Percentiles rank a stretch among this genome's conserved stretches.
phyloP scores from a whole-genome alignment of 768 basidiomycete species.

The Mycena epipterygia region DNA sequence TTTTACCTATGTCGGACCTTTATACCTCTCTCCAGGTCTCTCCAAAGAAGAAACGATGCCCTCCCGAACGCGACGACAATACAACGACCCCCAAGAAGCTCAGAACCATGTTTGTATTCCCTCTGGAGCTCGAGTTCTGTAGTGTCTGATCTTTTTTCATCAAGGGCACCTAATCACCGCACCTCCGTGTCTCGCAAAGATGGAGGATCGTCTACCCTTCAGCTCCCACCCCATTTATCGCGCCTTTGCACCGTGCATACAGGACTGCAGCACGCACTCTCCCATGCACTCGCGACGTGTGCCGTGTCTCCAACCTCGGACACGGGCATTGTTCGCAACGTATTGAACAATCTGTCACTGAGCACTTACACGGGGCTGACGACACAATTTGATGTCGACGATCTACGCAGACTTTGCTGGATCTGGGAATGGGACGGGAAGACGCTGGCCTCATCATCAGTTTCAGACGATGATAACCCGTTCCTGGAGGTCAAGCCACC shows the following conservation, averaged over 20 bases:
- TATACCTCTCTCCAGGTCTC: slow-evolving; percentile 75
- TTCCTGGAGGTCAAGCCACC: slow-evolving; percentile 65
- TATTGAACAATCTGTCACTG: slow-evolving; percentile 82
- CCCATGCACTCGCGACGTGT: slow-evolving; percentile 87
- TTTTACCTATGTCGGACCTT: slow-evolving; percentile 65
- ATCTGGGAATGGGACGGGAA: slow-evolving; percentile 89
- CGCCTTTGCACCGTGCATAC: slow-evolving; percentile 76
- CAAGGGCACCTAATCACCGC: slow-evolving; percentile 59
- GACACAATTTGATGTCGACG: slow-evolving; percentile 74
- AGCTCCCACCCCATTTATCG: slow-evolving; percentile 70
- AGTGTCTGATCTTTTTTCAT: slow-evolving; percentile 5
- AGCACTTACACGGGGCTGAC: slow-evolving; percentile 76
- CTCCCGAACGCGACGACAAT: slow-evolving; percentile 68
- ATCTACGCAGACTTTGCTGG: slow-evolving; percentile 86
- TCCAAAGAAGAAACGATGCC: slow-evolving; percentile 76
- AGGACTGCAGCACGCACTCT: slow-evolving; percentile 84
- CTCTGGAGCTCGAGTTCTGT: slow-evolving; percentile 6
- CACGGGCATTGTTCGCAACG: slow-evolving; percentile 81
- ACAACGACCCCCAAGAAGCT: slow-evolving; percentile 78
- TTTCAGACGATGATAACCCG: slow-evolving; percentile 75
- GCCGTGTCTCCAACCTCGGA: slow-evolving; percentile 83
- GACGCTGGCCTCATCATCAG: slow-evolving; percentile 38
- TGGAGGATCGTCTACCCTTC: slow-evolving; percentile 34
- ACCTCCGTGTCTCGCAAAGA: slow-evolving; percentile 40
- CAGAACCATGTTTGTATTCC: slow-evolving; percentile 62